These are phyloP conservation scores for Nicotiana knightiana DNA, from an alignment of 257 asterid genomes.

Conservation along the genomic window DNA sequence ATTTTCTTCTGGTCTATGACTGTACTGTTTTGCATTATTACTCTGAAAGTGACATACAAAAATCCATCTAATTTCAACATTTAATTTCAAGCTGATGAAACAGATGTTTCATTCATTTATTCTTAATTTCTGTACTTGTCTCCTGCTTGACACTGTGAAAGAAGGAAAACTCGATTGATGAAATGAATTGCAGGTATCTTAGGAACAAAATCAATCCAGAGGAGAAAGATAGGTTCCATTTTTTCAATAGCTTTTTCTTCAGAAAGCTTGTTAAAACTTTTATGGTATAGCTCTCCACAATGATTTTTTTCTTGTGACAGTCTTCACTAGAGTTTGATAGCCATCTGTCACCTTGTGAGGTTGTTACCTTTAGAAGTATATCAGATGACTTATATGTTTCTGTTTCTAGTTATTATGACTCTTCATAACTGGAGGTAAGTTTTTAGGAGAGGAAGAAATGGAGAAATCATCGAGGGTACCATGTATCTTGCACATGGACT, in stretches of 20 bases:
- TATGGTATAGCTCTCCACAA: slow-evolving; percentile 20
- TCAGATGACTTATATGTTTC: slow-evolving; percentile 6
- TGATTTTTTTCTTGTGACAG: slow-evolving; percentile 33
- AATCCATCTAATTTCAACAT: not conserved
- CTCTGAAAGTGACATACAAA: not conserved
- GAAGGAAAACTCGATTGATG: slow-evolving; percentile 1
- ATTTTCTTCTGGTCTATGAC: not conserved
- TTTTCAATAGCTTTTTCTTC: slow-evolving; percentile 90
- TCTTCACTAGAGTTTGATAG: slow-evolving; percentile 94
- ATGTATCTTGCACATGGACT: slow-evolving; percentile 90
- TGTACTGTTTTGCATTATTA: not conserved
- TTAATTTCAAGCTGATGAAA: not conserved
- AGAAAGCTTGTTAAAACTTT: slow-evolving; percentile 47
- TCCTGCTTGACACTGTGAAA: not conserved
- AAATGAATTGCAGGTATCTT: slow-evolving; percentile 55
- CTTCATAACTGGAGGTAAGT: slow-evolving; percentile 18
- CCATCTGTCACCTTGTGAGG: slow-evolving; percentile 85
- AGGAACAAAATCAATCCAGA: slow-evolving; percentile 31
- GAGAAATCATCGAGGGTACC: slow-evolving; percentile 37
- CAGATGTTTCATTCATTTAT: not conserved
- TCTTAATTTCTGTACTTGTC: not conserved
- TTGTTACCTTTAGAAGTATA: slow-evolving; percentile 47
- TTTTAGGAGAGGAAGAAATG: slow-evolving; percentile 44
- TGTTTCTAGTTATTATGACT: slow-evolving; percentile 12
- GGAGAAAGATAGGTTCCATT: slow-evolving; percentile 62